Conservation (phyloP, 352 stramenopile genomes). For the Phytophthora rubi region DNA sequence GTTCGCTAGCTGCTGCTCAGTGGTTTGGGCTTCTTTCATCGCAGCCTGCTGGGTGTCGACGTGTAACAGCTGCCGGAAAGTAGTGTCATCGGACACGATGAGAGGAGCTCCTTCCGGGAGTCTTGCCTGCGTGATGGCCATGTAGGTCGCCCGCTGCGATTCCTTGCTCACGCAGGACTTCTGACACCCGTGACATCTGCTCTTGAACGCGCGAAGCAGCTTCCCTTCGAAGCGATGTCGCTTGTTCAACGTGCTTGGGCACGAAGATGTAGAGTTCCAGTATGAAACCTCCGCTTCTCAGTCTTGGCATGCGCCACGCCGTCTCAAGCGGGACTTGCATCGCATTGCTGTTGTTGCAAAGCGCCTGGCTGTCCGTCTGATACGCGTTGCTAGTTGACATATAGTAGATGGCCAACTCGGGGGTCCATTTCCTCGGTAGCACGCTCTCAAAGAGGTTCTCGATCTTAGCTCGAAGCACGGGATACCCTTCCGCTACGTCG, state of each 20-base stretch:
- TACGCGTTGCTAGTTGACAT: too few species aligned
- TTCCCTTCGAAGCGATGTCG: not conserved
- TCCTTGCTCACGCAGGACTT: not conserved
- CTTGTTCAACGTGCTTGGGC: constrained; percentile 4
- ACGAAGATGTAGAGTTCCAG: constrained; percentile 8
- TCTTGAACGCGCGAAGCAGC: constrained; percentile 12
- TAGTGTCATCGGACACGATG: constrained; percentile 2
- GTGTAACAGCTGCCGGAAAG: constrained; percentile 11
- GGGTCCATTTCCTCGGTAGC: too few species aligned
- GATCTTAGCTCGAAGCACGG: too few species aligned
- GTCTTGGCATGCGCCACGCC: too few species aligned
- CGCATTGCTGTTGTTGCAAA: too few species aligned
- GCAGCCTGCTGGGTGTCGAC: constrained; percentile 5
- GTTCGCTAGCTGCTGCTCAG: not conserved
- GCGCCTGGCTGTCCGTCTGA: too few species aligned
- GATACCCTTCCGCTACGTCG: too few species aligned
- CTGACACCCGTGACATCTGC: constrained; percentile 6
- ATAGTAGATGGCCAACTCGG: too few species aligned
- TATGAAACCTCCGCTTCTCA: too few species aligned
- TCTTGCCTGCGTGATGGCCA: not conserved
- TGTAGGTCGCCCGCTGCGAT: not conserved
- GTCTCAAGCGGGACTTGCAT: too few species aligned
- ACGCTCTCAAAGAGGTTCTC: too few species aligned
- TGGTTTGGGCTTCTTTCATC: not conserved
- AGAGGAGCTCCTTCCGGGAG: constrained; percentile 2